Evolutionary conservation across 2,329 filamentous ascomycete species (phyloP), one percentile per base, ranked within the genome.

Genomic region (Fusarium bactridioides): DNA sequence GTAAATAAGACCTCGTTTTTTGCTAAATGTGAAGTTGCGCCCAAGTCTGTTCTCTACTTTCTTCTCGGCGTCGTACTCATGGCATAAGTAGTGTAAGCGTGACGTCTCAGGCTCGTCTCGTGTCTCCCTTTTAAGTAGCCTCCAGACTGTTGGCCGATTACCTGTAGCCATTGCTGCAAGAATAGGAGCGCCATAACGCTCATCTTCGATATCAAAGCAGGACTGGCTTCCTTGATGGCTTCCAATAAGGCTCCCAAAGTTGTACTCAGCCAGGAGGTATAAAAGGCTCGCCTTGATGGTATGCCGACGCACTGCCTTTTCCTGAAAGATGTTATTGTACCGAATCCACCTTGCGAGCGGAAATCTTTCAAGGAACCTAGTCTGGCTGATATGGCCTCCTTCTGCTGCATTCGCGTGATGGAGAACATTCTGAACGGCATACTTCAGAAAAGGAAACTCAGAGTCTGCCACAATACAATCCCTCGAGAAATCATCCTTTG

Each of bases 321-420:
- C 54, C 37, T 72, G 53, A 5, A 75, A 67, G 4, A 74, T 0
- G 7, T 73, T 69, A 10, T 51, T 15, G 10, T 45, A 2, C 0
- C 13, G 18, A 19, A 65, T 63, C 64, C 74, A 77, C 1, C 5
- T 7, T 3, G 7, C 2, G 4, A 59, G 48, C 7, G 41, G 19
- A 76, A 75, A 0, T 3, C 4, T 10, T n/a, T 19, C 0, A 74
- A 1, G 38, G 38, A 77, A 71, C 0, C 5, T 18, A 0, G 10
- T n/a, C n/a, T 74, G 70, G 0, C 12, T 3, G 15, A 69, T 19
- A 1, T 23, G 1, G 0, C 27, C 21, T 0, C 27, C 41, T 0
- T 67, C 57, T n/a, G 74, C 72, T 7, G 23, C 54, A 33, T 76
- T 38, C 0, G 75, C 67, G 9, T 77, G 74, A 13, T 70, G 58